phyloP scores from a whole-genome alignment of 2,329 filamentous ascomycete species.

The Coniosporium tulheliwenetii region DNA sequence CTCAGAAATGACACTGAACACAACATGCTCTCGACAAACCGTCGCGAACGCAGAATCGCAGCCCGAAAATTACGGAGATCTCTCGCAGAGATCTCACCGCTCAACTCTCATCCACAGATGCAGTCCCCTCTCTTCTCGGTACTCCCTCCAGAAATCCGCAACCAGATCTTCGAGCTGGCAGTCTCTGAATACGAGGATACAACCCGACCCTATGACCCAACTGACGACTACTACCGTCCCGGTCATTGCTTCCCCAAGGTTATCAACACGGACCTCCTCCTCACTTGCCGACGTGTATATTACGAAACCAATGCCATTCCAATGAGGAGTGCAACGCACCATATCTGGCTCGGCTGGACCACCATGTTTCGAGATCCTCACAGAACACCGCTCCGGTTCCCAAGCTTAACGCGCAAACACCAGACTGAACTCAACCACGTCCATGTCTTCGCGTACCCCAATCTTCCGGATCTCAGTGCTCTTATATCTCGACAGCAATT shows the following conservation, averaged over 20 bases:
- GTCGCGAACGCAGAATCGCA: no score
- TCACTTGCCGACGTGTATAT: conserved; percentile 20
- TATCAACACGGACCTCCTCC: conserved; percentile 11
- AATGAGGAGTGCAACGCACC: conserved; percentile 13
- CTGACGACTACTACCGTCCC: conserved; percentile 15
- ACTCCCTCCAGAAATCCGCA: conserved; percentile 17
- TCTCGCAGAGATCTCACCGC: no score
- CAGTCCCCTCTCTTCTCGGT: conserved; percentile 8
- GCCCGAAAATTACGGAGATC: no score
- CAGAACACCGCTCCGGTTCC: no score
- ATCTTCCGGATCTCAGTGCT: no score
- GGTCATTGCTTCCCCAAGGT: conserved; percentile 12
- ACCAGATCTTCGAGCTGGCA: conserved; percentile 18
- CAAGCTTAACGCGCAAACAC: no score
- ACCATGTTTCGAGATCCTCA: no score
- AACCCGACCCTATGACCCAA: conserved; percentile 7
- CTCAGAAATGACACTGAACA: no score
- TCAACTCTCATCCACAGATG: neutral
- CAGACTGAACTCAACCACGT: neutral
- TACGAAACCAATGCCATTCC: conserved; percentile 16
- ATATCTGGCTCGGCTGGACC: conserved; percentile 11
- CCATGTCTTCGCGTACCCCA: no score
- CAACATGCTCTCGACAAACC: no score
- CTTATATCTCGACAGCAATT: no score
- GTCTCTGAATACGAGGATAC: conserved; percentile 14